These are phyloP conservation scores for Backusella parvicylindrica DNA, from an alignment of 192 early-diverging fungal genomes.

Conservation along the genomic window DNA sequence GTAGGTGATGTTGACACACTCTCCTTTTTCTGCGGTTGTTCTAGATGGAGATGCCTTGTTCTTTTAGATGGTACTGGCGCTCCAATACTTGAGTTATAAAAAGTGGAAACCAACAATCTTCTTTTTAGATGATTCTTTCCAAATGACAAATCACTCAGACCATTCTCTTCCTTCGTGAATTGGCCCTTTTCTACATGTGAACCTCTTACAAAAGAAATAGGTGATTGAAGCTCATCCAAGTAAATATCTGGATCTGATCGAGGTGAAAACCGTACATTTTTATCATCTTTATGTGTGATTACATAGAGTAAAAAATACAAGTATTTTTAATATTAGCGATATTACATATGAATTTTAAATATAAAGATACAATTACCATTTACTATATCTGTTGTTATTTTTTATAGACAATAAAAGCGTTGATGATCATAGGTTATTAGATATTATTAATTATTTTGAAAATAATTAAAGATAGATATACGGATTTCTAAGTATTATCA, in stretches of 20 bases:
- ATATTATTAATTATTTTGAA: neutral
- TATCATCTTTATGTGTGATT: neutral
- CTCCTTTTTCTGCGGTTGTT: neutral
- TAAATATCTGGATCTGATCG: conserved; percentile 7
- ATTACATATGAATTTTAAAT: neutral
- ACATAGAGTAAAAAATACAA: neutral
- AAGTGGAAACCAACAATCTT: neutral
- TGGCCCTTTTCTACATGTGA: neutral
- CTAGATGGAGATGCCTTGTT: neutral
- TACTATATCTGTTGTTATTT: neutral
- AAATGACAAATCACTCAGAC: neutral
- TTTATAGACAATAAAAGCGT: neutral
- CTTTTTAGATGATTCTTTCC: neutral
- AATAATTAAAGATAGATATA: neutral
- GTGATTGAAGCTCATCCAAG: neutral
- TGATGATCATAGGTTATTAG: neutral
- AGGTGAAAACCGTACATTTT: conserved; percentile 2
- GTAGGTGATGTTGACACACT: too few species aligned
- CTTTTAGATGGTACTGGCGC: conserved; percentile 2
- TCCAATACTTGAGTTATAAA: neutral
- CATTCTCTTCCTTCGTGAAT: neutral
- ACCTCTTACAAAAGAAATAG: conserved; percentile 6
- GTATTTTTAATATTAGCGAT: neutral
- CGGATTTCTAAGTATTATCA: neutral
- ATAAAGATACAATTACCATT: neutral